These are phyloP conservation scores for Colletotrichum chlorophyti DNA, from an alignment of 2,329 filamentous ascomycete genomes.

Conservation along the genomic window DNA sequence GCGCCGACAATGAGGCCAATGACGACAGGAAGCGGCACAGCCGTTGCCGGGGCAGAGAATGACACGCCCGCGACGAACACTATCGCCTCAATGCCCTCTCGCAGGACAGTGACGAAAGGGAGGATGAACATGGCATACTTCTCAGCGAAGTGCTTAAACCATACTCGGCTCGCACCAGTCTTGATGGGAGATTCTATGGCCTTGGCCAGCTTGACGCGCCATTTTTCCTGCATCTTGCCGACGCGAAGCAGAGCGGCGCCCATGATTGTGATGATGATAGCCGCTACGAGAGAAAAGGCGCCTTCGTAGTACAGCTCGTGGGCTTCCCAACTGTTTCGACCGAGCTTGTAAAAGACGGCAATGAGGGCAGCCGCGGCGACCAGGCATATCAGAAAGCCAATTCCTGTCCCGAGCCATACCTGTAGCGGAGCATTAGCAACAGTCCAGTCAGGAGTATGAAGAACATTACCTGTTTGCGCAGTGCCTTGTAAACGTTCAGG, in stretches of 20 bases:
- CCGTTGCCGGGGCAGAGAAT: constrained; percentile 74
- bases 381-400: constrained; percentile 67
- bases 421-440: constrained; percentile 34
- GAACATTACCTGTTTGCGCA: constrained; percentile 64
- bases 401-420: constrained; percentile 66
- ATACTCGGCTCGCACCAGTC: constrained; percentile 49
- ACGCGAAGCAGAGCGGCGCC: constrained; percentile 82
- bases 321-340: constrained; percentile 68
- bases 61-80: constrained; percentile 87
- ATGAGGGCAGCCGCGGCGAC: constrained; percentile 70
- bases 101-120: constrained; percentile 86
- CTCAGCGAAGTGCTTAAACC: constrained; percentile 70
- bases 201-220: constrained; percentile 81
- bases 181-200: constrained; percentile 63
- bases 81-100: constrained; percentile 86
- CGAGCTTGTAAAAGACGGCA: constrained; percentile 72
- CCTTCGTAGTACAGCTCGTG: constrained; percentile 85
- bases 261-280: constrained; percentile 82
- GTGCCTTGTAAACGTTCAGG: constrained; percentile 67
- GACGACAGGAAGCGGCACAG: constrained; percentile 80
- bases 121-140: constrained; percentile 88
- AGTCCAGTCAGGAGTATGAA: not conserved
- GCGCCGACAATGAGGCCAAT: constrained; percentile 73
- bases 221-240: constrained; percentile 85
- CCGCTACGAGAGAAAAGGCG: constrained; percentile 76